phyloP scores from a whole-genome alignment of 805 yeast genomes.

The Cyberlindnera galapagoensis region DNA sequence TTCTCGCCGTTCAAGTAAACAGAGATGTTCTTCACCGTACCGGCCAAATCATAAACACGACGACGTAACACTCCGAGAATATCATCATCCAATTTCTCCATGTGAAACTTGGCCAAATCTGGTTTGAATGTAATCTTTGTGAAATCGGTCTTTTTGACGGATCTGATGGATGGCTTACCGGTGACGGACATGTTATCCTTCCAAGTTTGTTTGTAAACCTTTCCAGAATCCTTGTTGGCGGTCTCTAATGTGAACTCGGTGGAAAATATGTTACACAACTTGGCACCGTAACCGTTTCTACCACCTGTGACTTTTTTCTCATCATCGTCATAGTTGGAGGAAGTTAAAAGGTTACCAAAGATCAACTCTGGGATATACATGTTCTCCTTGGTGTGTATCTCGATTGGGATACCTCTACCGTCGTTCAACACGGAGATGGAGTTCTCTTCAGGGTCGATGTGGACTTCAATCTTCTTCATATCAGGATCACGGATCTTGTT shows the following conservation, averaged over 20 bases:
- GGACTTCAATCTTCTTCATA: conserved; percentile 84
- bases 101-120: conserved; percentile 75
- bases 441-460: conserved; percentile 68
- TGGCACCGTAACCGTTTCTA: conserved; percentile 97
- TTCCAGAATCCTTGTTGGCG: conserved; percentile 61
- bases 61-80: conserved; percentile 78
- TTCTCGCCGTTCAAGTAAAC: conserved; percentile 73
- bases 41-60: conserved; percentile 93
- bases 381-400: conserved; percentile 84
- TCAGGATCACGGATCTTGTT: conserved; percentile 91
- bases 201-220: conserved; percentile 80
- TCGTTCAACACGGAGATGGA: conserved; percentile 80
- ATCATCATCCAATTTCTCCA: conserved; percentile 81
- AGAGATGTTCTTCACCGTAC: conserved; percentile 78
- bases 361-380: conserved; percentile 94
- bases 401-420: conserved; percentile 93
- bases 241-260: conserved; percentile 84
- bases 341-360: conserved; percentile 90
- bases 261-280: conserved; percentile 92
- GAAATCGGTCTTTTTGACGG: conserved; percentile 50
- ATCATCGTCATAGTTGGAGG: conserved; percentile 93
- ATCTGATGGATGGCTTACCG: conserved; percentile 64
- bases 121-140: conserved; percentile 88
- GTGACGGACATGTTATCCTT: conserved; percentile 75
- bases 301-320: conserved; percentile 97